These are phyloP conservation scores for Mrakia blollopis DNA, from an alignment of 768 basidiomycete genomes.

Conservation along the genomic window DNA sequence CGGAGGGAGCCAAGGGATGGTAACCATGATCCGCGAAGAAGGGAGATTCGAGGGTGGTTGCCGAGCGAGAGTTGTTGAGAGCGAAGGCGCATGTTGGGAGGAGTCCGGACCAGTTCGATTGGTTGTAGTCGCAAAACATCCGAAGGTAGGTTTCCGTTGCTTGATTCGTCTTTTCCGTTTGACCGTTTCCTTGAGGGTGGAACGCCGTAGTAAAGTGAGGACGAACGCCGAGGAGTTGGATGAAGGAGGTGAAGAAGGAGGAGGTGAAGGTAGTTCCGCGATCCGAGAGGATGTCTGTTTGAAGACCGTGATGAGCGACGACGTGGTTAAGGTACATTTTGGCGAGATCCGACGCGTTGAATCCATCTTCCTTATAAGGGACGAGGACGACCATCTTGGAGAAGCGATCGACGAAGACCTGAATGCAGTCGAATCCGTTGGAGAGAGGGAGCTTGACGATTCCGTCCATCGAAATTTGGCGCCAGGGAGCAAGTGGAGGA, in stretches of 20 bases:
- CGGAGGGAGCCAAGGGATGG: conserved; percentile 17
- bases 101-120: conserved; percentile 45
- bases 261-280: no score
- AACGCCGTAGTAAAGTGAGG: no score
- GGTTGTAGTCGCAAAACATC: conserved; percentile 42
- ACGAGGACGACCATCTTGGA: conserved; percentile 20
- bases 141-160: conserved; percentile 48
- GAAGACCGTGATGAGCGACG: no score
- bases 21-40: conserved; percentile 41
- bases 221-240: no score
- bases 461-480: conserved; percentile 10
- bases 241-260: no score
- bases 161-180: conserved; percentile 49
- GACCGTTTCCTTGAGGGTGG: no score
- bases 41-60: conserved; percentile 42
- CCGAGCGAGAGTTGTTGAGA: conserved; percentile 44
- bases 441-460: conserved; percentile 14
- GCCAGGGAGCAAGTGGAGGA: conserved; percentile 4
- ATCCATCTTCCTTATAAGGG: neutral
- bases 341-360: conserved; percentile 35
- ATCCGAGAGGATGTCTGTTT: no score
- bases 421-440: conserved; percentile 22
- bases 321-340: no score
- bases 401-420: conserved; percentile 17
- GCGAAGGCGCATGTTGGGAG: conserved; percentile 44